Evolutionary conservation across 495 filamentous ascomycete genomes (phyloP).

Genomic region (Recurvomyces mirabilis): DNA sequence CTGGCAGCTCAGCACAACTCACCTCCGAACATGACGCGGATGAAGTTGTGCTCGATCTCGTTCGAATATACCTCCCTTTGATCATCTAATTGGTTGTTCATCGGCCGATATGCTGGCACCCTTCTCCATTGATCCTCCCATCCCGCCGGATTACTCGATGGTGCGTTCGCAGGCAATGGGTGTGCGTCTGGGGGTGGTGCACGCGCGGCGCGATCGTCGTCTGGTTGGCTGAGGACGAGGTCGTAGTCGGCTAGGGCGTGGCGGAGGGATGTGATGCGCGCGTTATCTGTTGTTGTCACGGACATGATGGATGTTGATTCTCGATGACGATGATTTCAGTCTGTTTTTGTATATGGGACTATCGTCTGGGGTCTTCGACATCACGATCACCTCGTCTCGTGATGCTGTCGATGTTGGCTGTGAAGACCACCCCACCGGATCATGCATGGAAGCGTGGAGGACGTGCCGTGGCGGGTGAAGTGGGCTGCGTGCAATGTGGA

Average conservation of each 20-base stretch:
- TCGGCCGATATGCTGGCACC: constrained; percentile 40
- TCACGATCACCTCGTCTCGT: too few relatives aligned
- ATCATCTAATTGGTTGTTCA: constrained; percentile 36
- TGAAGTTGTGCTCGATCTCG: constrained; percentile 35
- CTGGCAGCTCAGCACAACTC: constrained; percentile 17
- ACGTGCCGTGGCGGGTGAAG: too few relatives aligned
- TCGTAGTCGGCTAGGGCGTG: constrained; percentile 40
- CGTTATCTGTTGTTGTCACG: constrained; percentile 30
- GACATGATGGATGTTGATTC: constrained; percentile 27
- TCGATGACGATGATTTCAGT: neutral
- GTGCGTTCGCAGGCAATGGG: constrained; percentile 23
- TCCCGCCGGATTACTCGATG: constrained; percentile 2
- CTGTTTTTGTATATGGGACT: neutral
- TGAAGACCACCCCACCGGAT: too few relatives aligned
- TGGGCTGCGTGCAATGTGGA: too few relatives aligned
- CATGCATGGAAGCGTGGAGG: too few relatives aligned
- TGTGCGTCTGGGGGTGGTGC: constrained; percentile 21
- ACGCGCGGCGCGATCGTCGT: constrained; percentile 7
- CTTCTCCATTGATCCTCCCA: constrained; percentile 26
- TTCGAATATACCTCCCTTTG: constrained; percentile 37
- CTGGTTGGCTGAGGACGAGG: constrained; percentile 33
- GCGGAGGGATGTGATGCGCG: constrained; percentile 23
- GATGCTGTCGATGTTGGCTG: too few relatives aligned
- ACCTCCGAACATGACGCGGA: constrained; percentile 46
- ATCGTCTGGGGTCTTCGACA: neutral